A percentile compares a stretch with the other conserved stretches of the same genome.
Evolutionary conservation across 2,329 filamentous ascomycete species (phyloP).

Genomic region (Aspergillus sp.): DNA sequence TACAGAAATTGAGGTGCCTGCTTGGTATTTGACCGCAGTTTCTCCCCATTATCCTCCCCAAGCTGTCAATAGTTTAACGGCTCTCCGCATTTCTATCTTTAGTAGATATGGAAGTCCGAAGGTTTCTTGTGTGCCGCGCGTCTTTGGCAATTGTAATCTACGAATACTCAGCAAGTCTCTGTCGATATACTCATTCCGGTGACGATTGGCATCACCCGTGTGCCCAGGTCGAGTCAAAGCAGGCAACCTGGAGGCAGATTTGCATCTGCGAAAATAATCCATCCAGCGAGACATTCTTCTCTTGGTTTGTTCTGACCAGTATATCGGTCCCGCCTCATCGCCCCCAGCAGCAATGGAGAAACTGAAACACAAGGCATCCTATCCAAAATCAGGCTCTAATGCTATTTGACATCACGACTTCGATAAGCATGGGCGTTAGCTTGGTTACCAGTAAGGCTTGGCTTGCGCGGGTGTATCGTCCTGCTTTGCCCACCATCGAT

Average conservation of each 20-base stretch:
- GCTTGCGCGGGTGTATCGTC: background rate
- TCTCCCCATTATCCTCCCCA: background rate
- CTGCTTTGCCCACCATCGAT: background rate
- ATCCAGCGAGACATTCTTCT: too few species aligned
- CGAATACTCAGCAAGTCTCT: background rate
- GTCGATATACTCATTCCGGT: background rate
- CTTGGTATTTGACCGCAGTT: slow-evolving; percentile 12
- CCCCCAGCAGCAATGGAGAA: background rate
- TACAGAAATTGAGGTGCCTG: slow-evolving; percentile 9
- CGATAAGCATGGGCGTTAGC: background rate
- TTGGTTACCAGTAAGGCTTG: background rate
- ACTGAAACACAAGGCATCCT: background rate
- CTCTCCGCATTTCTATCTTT: slow-evolving; percentile 5
- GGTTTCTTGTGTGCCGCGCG: background rate
- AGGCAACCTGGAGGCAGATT: background rate
- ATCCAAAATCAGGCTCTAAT: background rate
- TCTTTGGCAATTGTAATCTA: background rate
- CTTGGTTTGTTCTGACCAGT: background rate
- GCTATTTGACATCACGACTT: background rate
- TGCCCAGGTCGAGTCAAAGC: background rate
- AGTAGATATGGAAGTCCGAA: background rate
- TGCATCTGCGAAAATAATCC: background rate
- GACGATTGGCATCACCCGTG: background rate
- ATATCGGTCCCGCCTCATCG: background rate
- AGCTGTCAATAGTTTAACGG: background rate